These are phyloP conservation scores for Barnettozyma siamensis DNA, from an alignment of 805 yeast genomes.

Conservation along the genomic window DNA sequence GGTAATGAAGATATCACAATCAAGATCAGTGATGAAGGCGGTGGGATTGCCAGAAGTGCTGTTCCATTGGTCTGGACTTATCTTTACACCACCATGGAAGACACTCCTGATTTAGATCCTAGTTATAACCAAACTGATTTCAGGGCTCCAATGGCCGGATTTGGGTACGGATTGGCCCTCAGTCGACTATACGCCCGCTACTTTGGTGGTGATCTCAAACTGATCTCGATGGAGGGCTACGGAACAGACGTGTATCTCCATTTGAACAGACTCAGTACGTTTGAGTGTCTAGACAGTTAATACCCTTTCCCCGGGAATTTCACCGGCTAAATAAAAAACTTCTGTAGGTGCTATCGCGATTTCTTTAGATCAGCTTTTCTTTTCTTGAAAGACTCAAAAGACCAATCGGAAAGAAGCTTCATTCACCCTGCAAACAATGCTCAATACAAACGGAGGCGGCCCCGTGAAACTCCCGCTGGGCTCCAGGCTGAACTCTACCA, in stretches of 20 bases:
- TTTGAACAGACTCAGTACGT: slow-evolving; percentile 68
- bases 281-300: slow-evolving; percentile 25
- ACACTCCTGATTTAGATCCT: slow-evolving; percentile 49
- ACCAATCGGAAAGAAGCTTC: background rate
- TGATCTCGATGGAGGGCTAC: slow-evolving; percentile 89
- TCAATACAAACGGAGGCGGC: background rate
- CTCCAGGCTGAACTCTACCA: slow-evolving; percentile 8
- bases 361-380: background rate
- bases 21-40: slow-evolving; percentile 89
- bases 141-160: slow-evolving; percentile 91
- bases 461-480: background rate
- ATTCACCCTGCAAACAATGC: background rate
- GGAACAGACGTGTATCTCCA: slow-evolving; percentile 92
- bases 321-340: background rate
- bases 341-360: background rate
- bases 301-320: background rate
- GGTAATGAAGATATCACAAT: slow-evolving; percentile 89
- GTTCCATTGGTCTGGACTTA: slow-evolving; percentile 88
- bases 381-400: background rate
- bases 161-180: slow-evolving; percentile 87
- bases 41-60: slow-evolving; percentile 83
- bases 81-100: slow-evolving; percentile 80
- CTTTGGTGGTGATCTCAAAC: slow-evolving; percentile 84
- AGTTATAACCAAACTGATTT: slow-evolving; percentile 51
- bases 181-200: slow-evolving; percentile 82